Conservation (phyloP, 441 rosid genomes). For the Syzygium syzygioides region DNA sequence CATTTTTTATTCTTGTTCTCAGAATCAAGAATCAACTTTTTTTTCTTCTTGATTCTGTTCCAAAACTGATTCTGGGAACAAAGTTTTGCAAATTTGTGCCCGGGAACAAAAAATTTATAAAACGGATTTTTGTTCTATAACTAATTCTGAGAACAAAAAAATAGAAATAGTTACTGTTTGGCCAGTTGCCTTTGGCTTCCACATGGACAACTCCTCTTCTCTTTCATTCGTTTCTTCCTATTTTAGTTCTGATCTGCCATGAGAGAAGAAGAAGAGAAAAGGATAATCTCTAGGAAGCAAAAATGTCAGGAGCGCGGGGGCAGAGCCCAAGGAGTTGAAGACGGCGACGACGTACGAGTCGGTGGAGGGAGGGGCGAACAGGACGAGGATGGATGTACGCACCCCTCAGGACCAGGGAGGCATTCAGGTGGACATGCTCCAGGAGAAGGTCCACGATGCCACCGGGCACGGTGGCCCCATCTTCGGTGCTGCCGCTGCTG, state of each 20-base stretch:
- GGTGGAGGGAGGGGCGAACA: constrained; percentile 29
- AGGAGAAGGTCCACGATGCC: constrained; percentile 40
- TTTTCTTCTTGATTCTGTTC: too few relatives aligned
- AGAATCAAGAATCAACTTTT: too few relatives aligned
- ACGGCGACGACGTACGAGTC: constrained; percentile 41
- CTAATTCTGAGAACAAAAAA: too few relatives aligned
- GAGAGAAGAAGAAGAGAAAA: not conserved
- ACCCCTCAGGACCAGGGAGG: constrained; percentile 34
- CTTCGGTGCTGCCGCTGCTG: constrained; percentile 23
- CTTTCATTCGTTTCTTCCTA: not conserved
- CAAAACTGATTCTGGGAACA: too few relatives aligned
- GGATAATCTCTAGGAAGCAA: not conserved
- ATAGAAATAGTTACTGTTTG: too few relatives aligned
- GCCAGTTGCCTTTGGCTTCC: not conserved
- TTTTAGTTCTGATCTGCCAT: not conserved
- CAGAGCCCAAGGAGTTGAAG: constrained; percentile 38
- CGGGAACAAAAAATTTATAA: too few relatives aligned
- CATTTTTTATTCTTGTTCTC: too few relatives aligned
- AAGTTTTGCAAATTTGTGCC: too few relatives aligned
- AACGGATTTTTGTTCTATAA: too few relatives aligned
- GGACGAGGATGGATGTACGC: constrained; percentile 22
- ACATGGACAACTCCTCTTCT: not conserved
- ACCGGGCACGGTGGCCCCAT: constrained; percentile 43
- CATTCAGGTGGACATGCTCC: constrained; percentile 27
- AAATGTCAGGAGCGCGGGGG: constrained; percentile 55